Evolutionary conservation across 139 green algal species (phyloP).

Genomic region (Coccomyxa sp.): DNA sequence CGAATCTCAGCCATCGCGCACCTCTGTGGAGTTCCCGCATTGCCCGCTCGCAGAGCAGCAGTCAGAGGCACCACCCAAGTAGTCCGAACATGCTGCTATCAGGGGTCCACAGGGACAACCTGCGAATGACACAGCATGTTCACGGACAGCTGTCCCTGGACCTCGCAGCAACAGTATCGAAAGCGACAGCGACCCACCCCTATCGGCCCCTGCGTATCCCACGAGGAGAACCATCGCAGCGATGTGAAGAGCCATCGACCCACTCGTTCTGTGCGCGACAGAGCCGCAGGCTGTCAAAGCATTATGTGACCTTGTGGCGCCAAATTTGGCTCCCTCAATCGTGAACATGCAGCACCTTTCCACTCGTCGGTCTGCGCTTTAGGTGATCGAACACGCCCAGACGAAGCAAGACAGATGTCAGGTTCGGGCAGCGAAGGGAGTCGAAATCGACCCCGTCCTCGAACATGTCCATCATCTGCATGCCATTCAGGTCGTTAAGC

Average conservation of each 20-base stretch:
- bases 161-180: background rate
- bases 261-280: background rate
- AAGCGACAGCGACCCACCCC: background rate
- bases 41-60: background rate
- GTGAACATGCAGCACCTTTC: background rate
- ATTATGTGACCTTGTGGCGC: background rate
- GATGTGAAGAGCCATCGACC: background rate
- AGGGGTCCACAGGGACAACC: background rate
- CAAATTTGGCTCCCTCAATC: background rate
- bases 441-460: background rate
- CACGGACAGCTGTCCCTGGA: background rate
- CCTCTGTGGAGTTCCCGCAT: background rate
- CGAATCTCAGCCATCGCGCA: background rate
- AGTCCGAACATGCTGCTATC: background rate
- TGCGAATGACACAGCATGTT: background rate
- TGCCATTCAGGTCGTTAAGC: background rate
- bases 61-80: background rate
- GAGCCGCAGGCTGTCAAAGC: background rate
- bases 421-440: background rate
- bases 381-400: background rate
- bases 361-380: background rate
- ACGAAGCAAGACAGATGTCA: background rate
- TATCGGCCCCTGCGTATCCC: background rate
- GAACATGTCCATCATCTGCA: slow-evolving; percentile 1
- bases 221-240: background rate